Conservation (phyloP, 305 asterid genomes). For the Caryopteris hybrid region DNA sequence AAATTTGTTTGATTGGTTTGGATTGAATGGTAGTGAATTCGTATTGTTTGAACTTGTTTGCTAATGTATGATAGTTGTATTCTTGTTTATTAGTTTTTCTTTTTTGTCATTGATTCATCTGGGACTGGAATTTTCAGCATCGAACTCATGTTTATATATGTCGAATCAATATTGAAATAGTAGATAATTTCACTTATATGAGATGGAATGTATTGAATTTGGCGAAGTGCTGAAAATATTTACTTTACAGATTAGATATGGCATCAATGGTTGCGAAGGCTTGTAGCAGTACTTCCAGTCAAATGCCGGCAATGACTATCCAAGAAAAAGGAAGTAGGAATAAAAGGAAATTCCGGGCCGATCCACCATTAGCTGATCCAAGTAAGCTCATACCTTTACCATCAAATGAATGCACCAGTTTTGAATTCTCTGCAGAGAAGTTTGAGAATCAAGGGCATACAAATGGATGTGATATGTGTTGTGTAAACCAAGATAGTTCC, state of each 20-base stretch:
- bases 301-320: slow-evolving; percentile 57
- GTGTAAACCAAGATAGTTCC: slow-evolving; percentile 41
- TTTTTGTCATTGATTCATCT: slow-evolving; percentile 16
- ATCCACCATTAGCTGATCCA: slow-evolving; percentile 68
- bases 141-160: neutral
- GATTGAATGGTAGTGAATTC: slow-evolving; percentile 25
- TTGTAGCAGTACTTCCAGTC: slow-evolving; percentile 61
- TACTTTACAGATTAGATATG: slow-evolving; percentile 53
- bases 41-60: slow-evolving; percentile 34
- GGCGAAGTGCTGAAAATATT: slow-evolving; percentile 21
- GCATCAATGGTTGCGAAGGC: slow-evolving; percentile 78
- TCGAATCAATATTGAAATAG: neutral
- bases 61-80: slow-evolving; percentile 21
- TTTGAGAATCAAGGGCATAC: slow-evolving; percentile 46
- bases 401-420: slow-evolving; percentile 53
- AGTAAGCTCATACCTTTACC: slow-evolving; percentile 49
- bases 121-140: slow-evolving; percentile 18
- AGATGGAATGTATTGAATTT: slow-evolving; percentile 19
- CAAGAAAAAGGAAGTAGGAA: slow-evolving; percentile 87
- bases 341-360: slow-evolving; percentile 91
- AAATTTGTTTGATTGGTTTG: slow-evolving; percentile 16
- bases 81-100: neutral
- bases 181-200: slow-evolving; percentile 8
- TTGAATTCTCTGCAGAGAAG: slow-evolving; percentile 75
- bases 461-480: slow-evolving; percentile 59